phyloP scores from a whole-genome alignment of 176 grass and related monocot genomes.

The Pontederia crassipes region DNA sequence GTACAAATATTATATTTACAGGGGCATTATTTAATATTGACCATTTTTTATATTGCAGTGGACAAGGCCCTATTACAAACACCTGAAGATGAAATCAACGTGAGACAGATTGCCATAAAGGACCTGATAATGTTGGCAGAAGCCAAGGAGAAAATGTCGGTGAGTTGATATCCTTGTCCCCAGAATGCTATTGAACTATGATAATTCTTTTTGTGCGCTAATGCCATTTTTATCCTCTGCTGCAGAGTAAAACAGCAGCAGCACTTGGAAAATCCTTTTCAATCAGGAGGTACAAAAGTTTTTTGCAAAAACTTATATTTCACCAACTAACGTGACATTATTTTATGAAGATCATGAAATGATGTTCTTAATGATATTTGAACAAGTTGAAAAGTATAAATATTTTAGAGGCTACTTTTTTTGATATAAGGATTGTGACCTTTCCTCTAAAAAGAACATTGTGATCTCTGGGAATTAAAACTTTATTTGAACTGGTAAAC shows the following conservation, averaged over 20 bases:
- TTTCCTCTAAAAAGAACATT: too few relatives aligned
- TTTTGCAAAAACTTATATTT: neutral
- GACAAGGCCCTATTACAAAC: conserved; percentile 41
- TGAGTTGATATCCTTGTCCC: conserved; percentile 17
- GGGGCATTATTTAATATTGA: neutral
- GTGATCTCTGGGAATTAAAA: too few relatives aligned
- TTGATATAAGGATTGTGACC: too few relatives aligned
- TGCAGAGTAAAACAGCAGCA: conserved; percentile 32
- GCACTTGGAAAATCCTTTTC: conserved; percentile 26
- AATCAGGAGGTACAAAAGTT: conserved; percentile 34
- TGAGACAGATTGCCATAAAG: conserved; percentile 41
- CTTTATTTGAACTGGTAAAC: too few relatives aligned
- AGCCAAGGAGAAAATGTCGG: conserved; percentile 28
- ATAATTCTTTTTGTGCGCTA: conserved; percentile 8
- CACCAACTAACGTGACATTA: neutral
- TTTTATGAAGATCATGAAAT: conserved; percentile 5
- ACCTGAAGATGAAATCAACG: conserved; percentile 35
- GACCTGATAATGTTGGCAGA: conserved; percentile 61
- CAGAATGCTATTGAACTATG: conserved; percentile 14
- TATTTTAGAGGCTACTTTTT: too few relatives aligned
- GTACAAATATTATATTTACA: neutral
- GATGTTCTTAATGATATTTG: neutral
- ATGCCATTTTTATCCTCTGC: conserved; percentile 21
- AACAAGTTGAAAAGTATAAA: too few relatives aligned
- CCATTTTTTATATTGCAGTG: conserved; percentile 27